phyloP scores from a whole-genome alignment of 139 green algal genomes.

The Cymbomonas tetramitiformis region DNA sequence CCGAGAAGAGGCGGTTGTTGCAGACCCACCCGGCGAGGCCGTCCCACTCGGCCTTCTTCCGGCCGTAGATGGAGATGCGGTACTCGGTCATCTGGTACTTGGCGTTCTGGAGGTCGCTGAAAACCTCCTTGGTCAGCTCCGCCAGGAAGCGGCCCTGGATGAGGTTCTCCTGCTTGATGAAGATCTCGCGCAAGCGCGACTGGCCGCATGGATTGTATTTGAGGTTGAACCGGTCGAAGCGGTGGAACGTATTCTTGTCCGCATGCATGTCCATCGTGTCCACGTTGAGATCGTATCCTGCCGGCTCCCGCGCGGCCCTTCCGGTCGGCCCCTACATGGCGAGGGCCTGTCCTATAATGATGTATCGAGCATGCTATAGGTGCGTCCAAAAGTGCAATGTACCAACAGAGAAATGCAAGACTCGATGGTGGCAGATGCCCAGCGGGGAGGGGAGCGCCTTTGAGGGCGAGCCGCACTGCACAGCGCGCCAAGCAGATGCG shows the following conservation, averaged over 20 bases:
- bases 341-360: too few relatives aligned
- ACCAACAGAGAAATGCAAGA: too few relatives aligned
- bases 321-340: too few relatives aligned
- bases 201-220: slow-evolving; percentile 99
- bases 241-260: slow-evolving; percentile 98
- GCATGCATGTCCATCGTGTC: slow-evolving; percentile 97
- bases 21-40: slow-evolving; percentile 89
- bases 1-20: slow-evolving; percentile 73
- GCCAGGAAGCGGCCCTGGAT: slow-evolving; percentile 70
- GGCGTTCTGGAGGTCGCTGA: slow-evolving; percentile 50
- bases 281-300: slow-evolving; percentile 88
- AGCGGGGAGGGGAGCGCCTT: too few relatives aligned
- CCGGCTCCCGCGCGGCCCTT: too few relatives aligned
- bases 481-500: too few relatives aligned
- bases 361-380: too few relatives aligned
- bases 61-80: slow-evolving; percentile 70
- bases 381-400: too few relatives aligned
- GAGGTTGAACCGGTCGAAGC: slow-evolving; percentile 68
- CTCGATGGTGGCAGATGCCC: too few relatives aligned
- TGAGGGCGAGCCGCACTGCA: too few relatives aligned
- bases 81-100: slow-evolving; percentile 63
- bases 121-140: slow-evolving; percentile 89
- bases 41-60: slow-evolving; percentile 84
- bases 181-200: slow-evolving; percentile 87
- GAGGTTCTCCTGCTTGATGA: slow-evolving; percentile 89